Percentiles rank a stretch among this genome's conserved stretches.
Evolutionary conservation across 1,139 yeast species (phyloP).

Genomic region (Hansenula sp.): DNA sequence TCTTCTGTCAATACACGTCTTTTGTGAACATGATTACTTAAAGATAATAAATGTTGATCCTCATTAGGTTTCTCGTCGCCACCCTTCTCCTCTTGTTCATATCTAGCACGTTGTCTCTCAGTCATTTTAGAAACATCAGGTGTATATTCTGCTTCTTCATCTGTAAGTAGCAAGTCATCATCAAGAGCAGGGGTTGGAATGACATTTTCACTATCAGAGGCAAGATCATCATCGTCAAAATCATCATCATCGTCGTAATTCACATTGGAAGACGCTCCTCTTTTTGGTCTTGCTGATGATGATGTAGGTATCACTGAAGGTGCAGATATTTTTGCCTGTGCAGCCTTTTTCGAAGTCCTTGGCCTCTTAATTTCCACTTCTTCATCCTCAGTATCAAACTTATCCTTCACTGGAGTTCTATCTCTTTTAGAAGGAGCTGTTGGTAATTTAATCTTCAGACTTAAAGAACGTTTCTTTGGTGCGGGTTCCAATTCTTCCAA

Average conservation of each 20-base stretch:
- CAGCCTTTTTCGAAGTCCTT: background rate
- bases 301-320: background rate
- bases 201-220: conserved; percentile 16
- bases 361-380: background rate
- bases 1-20: conserved; percentile 69
- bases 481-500: conserved; percentile 14
- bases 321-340: conserved; percentile 1
- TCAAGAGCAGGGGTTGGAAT: conserved; percentile 22
- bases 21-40: conserved; percentile 32
- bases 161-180: conserved; percentile 22
- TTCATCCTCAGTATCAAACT: conserved; percentile 11
- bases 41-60: conserved; percentile 24
- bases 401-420: conserved; percentile 13
- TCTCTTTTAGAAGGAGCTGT: conserved; percentile 3
- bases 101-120: conserved; percentile 54
- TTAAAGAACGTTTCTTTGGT: conserved; percentile 10
- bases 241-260: conserved; percentile 5
- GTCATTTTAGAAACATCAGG: conserved; percentile 52
- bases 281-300: conserved; percentile 5
- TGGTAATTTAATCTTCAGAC: conserved; percentile 12
- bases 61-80: conserved; percentile 1
- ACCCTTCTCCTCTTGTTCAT: conserved; percentile 29
- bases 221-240: conserved; percentile 13
- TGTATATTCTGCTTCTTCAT: conserved; percentile 20
- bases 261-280: conserved; percentile 4